phyloP scores from a whole-genome alignment of 2,329 filamentous ascomycete genomes.

The Trichoderma pleuroti region DNA sequence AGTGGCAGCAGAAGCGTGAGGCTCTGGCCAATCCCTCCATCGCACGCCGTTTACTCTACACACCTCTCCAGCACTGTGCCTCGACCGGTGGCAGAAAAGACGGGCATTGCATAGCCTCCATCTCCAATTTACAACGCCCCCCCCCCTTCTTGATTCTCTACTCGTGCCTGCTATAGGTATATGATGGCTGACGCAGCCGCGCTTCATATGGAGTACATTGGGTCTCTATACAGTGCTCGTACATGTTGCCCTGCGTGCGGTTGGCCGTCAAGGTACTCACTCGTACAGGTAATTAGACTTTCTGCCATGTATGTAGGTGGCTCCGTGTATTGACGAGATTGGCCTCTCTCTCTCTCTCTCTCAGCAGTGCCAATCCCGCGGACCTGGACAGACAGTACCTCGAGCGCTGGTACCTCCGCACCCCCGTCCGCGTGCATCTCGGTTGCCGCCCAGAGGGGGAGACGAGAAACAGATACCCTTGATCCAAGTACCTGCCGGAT shows the following conservation, averaged over 20 bases:
- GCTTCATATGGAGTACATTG: neutral
- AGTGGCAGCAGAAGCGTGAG: neutral
- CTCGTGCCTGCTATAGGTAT: neutral
- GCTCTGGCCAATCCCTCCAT: neutral
- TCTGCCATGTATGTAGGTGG: neutral
- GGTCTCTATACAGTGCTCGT: neutral
- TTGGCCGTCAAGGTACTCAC: neutral
- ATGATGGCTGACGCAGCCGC: neutral
- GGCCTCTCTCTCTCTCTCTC: too few relatives aligned
- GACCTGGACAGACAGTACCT: neutral
- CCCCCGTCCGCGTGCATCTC: neutral
- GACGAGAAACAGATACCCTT: neutral
- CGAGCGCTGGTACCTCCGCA: neutral
- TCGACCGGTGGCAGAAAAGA: neutral
- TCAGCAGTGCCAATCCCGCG: neutral
- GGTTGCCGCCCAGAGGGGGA: neutral
- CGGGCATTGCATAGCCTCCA: neutral
- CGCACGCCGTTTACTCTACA: neutral
- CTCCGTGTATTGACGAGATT: slow-evolving; percentile 14
- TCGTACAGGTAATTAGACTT: slow-evolving; percentile 8
- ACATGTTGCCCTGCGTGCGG: neutral
- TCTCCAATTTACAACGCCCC: neutral
- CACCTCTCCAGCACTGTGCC: neutral
- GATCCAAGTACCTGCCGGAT: neutral
- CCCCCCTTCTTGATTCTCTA: neutral